Base-by-base conservation (phyloP, 2,329 filamentous ascomycete species). In the Trematosphaeria pertusa region DNA sequence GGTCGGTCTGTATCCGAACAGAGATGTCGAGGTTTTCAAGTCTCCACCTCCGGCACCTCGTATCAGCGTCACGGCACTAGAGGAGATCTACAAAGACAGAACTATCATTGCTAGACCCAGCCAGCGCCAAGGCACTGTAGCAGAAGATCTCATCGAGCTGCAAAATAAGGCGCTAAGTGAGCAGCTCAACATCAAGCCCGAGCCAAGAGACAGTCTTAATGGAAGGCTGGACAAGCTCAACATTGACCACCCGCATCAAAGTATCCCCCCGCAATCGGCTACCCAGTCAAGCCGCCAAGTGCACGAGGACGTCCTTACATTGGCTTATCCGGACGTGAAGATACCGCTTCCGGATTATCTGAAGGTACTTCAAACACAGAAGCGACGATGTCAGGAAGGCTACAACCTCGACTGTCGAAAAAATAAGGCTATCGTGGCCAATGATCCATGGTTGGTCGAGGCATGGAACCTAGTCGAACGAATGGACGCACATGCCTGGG, bases 381-480 rank as follows among this genome's bases (percentile, higher is more conserved):
- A 77, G 33, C 69, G 77, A 52, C 77, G 84, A 11, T 85, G 83
- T 58, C 74, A 76, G 47, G 81, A 82, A 61, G 84, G 78, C 12
- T 81, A 81, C 51, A 69, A 75, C 5, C 76, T 86, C 36, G 76
- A 91, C 59, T 85, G 84, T 48, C 71, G 73, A 12, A 80, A 76
- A 37, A 94, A 94, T 61, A 81, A 81, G 51, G 73, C 79, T 5
- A 81, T 92, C n/a, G 80, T 88, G 1, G 76, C 79, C 5, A 87
- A 90, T 50, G 86, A 92, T 60, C 83, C 82, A 21, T 89, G 88
- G 83, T 75, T 93, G n/a, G 81, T 85, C 46, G 87, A 88, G 45
- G 75, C 89, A n/a, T 95, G 90, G 90, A 82, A 84, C 36, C 89
- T 88, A 79, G 78, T 92, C 37, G 79, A 82, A 48, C 84, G 87